A percentile compares a stretch with the other conserved stretches of the same genome.
Evolutionary conservation across 2,329 filamentous ascomycete genomes (phyloP).

Genomic region (Penicillium fuscoglaucum): DNA sequence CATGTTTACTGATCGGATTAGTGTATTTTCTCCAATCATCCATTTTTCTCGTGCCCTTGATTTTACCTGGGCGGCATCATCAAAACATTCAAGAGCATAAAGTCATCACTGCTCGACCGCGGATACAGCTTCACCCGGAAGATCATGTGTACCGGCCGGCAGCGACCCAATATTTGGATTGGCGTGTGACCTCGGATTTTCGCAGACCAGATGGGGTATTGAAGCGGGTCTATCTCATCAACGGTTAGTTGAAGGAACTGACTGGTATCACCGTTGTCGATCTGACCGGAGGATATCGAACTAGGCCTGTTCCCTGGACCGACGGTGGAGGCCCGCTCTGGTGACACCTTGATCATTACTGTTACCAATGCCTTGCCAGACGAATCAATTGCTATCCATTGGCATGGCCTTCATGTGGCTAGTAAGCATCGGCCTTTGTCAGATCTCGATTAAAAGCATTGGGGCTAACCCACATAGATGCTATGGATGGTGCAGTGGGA

Average conservation of each 20-base stretch:
- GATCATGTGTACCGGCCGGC: constrained; percentile 43
- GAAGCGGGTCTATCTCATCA: constrained; percentile 54
- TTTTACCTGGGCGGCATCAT: constrained; percentile 2
- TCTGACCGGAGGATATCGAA: constrained; percentile 6
- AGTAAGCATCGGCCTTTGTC: constrained; percentile 25
- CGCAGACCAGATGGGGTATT: constrained; percentile 53
- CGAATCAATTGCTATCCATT: constrained; percentile 48
- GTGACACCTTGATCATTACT: constrained; percentile 47
- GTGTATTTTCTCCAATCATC: constrained; percentile 16
- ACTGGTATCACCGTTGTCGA: background rate
- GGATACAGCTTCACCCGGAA: constrained; percentile 43
- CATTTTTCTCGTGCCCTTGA: background rate
- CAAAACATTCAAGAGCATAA: background rate
- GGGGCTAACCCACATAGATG: constrained; percentile 21
- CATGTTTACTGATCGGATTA: constrained; percentile 18
- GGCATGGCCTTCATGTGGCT: constrained; percentile 49
- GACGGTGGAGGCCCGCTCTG: constrained; percentile 50
- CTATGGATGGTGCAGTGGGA: constrained; percentile 68
- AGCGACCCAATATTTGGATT: constrained; percentile 38
- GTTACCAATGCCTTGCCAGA: constrained; percentile 45
- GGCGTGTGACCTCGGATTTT: constrained; percentile 43
- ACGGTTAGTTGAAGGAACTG: constrained; percentile 37
- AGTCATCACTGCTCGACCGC: constrained; percentile 18
- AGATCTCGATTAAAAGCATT: background rate
- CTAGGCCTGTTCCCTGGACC: constrained; percentile 51